phyloP scores from a whole-genome alignment of 768 basidiomycete species.

The Lactifluus hygrophoroides region DNA sequence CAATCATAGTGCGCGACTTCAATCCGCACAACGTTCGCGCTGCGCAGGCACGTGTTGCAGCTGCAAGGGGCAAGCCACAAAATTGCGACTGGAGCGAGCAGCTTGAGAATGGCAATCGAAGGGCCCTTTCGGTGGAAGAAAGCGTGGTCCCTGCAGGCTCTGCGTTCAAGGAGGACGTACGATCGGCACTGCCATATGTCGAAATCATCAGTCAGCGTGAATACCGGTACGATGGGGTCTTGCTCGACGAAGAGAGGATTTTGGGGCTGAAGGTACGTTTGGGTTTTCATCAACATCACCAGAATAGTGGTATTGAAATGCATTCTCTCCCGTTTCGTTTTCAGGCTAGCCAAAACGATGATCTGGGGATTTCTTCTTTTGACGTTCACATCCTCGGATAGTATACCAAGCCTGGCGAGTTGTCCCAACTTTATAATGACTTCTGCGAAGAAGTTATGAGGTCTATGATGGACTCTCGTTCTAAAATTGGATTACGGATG shows the following conservation, averaged over 20 bases:
- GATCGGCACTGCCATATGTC: conserved; percentile 23
- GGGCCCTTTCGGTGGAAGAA: conserved; percentile 2
- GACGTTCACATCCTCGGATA: conserved; percentile 16
- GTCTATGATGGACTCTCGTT: not conserved
- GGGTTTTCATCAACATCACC: not conserved
- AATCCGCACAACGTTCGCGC: conserved; percentile 18
- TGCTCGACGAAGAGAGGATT: conserved; percentile 27
- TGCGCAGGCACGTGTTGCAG: not conserved
- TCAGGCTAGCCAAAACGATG: conserved; percentile 8
- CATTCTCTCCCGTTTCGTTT: not conserved
- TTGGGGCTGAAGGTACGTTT: conserved; percentile 23
- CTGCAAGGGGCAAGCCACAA: not conserved
- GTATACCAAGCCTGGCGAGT: not conserved
- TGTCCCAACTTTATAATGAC: not conserved
- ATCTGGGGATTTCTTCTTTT: conserved; percentile 10
- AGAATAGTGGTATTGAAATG: not conserved
- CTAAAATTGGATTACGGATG: too few species aligned
- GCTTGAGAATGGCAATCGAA: conserved; percentile 5
- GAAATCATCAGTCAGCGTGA: conserved; percentile 16
- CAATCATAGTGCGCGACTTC: conserved; percentile 23
- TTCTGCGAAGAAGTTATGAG: not conserved
- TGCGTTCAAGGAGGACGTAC: conserved; percentile 20
- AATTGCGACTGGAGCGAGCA: not conserved
- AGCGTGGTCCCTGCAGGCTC: not conserved
- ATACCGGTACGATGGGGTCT: conserved; percentile 22